Percentiles rank a stretch among this genome's conserved stretches.
These are phyloP conservation scores for Xylaria nigripes DNA, from an alignment of 495 filamentous ascomycete species.

Conservation along the genomic window DNA sequence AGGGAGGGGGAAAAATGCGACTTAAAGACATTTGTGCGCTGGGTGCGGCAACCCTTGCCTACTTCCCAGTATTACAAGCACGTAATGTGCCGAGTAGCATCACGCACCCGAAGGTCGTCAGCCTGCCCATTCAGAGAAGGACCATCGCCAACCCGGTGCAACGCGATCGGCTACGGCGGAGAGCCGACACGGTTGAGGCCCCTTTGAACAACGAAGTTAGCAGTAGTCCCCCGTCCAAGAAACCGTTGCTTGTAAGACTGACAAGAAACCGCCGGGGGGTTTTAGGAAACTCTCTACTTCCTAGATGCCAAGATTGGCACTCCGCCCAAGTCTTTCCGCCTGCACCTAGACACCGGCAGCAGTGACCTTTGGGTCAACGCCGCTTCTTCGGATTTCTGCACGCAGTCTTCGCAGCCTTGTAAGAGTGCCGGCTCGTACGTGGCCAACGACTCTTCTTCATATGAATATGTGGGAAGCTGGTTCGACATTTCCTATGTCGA, in stretches of 20 bases:
- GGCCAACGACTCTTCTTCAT: constrained; percentile 73
- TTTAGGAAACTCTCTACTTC: constrained; percentile 58
- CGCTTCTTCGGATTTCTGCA: constrained; percentile 53
- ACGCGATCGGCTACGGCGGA: constrained; percentile 39
- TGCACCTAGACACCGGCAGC: constrained; percentile 77
- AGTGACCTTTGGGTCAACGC: constrained; percentile 88
- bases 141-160: constrained; percentile 30
- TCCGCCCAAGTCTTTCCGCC: constrained; percentile 51
- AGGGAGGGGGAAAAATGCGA: background rate
- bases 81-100: constrained; percentile 20
- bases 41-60: background rate
- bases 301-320: constrained; percentile 67
- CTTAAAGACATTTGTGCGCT: background rate
- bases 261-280: too few species aligned
- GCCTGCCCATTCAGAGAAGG: constrained; percentile 39
- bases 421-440: constrained; percentile 55
- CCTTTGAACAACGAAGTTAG: constrained; percentile 43
- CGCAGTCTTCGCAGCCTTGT: constrained; percentile 40
- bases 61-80: constrained; percentile 12
- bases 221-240: background rate
- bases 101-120: constrained; percentile 37
- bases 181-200: constrained; percentile 30
- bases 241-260: background rate
- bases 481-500: constrained; percentile 95
- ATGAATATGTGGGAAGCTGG: constrained; percentile 61